Percentiles rank a stretch among this genome's conserved stretches.
Evolutionary conservation across 2,329 filamentous ascomycete species (phyloP).

Genomic region (Neoascochyta sp.): DNA sequence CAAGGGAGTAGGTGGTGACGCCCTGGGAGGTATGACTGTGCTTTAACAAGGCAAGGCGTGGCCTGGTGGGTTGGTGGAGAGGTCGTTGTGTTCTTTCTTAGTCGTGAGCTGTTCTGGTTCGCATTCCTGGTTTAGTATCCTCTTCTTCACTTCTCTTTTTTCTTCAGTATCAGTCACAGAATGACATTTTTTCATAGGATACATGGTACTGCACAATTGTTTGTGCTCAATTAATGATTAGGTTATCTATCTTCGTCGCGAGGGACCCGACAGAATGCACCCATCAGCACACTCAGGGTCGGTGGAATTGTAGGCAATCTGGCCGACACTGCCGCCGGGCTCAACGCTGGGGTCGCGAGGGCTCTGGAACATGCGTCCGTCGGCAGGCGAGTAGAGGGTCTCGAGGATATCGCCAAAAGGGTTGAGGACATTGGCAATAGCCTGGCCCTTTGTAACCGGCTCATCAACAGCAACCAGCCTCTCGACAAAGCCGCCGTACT

Average conservation of each 20-base stretch:
- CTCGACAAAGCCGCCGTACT: conserved; percentile 30
- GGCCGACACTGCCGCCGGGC: conserved; percentile 32
- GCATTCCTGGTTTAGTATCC: too few relatives aligned
- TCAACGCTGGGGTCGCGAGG: conserved; percentile 36
- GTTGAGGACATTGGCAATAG: conserved; percentile 35
- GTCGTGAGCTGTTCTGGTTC: too few relatives aligned
- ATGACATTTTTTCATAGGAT: too few relatives aligned
- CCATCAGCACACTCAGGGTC: conserved; percentile 29
- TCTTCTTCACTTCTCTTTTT: too few relatives aligned
- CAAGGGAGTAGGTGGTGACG: conserved; percentile 5
- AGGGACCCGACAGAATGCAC: conserved; percentile 24
- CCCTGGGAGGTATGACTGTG: too few relatives aligned
- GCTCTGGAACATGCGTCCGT: conserved; percentile 35
- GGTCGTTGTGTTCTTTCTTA: too few relatives aligned
- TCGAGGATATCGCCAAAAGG: conserved; percentile 39
- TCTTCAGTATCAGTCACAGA: too few relatives aligned
- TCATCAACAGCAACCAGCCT: conserved; percentile 30
- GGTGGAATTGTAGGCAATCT: conserved; percentile 39
- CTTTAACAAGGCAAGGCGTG: too few relatives aligned
- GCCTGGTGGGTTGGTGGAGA: too few relatives aligned
- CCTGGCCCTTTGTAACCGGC: conserved; percentile 36
- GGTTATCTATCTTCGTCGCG: too few relatives aligned
- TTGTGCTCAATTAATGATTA: too few relatives aligned
- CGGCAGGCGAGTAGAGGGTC: conserved; percentile 29
- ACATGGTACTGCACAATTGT: too few relatives aligned